Evolutionary conservation across 768 basidiomycete species (phyloP), one percentile per base, ranked within the genome.

Genomic region (Sistotremastrum suecicum): DNA sequence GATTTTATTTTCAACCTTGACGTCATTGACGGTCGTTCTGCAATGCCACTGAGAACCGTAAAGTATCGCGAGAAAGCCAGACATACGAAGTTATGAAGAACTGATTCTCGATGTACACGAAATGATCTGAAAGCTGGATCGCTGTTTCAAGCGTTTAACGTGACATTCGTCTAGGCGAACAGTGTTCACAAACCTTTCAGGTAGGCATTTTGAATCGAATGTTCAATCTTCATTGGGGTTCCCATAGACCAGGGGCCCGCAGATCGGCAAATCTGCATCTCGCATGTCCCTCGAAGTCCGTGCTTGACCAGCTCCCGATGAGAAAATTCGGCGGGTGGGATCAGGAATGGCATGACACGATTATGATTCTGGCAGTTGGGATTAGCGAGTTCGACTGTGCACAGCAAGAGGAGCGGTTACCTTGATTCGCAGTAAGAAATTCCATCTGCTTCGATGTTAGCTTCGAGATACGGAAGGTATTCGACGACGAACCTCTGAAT

Each of bases 51-150:
- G 55, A 44, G 43, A 20, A 50, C 28, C 34, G 47, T 8, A 3
- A 38, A 8, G 37, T 34, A 5, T 29, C 37, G n/a, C 20, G 44
- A 30, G 10, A 36, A 20, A n/a, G 30, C 28, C 4, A 37, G 42
- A 50, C 83, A 58, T 60, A 88, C 86, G 84, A 87, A 1, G 84
- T 80, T 51, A 90, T 85, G 61, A 90, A 89, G 57, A 89, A 90
- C 58, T 90, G 87, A 53, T 91, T 90, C 59, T 97, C 94, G 51
- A 99, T 95, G 65, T 99, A 99, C 34, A 99, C 86, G 58, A 98
- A 99, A 57, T 95, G 90, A 53, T 97, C 90, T 29, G 90, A 92
- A 56, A 85, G 67, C 56, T 92, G 81, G 45, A 95, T 95, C 7
- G 89, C 89, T 91, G 50, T 42, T 46, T 32, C 20, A 7, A 35